phyloP scores from a whole-genome alignment of 176 grass and related monocot species.

The Musa itinerans region DNA sequence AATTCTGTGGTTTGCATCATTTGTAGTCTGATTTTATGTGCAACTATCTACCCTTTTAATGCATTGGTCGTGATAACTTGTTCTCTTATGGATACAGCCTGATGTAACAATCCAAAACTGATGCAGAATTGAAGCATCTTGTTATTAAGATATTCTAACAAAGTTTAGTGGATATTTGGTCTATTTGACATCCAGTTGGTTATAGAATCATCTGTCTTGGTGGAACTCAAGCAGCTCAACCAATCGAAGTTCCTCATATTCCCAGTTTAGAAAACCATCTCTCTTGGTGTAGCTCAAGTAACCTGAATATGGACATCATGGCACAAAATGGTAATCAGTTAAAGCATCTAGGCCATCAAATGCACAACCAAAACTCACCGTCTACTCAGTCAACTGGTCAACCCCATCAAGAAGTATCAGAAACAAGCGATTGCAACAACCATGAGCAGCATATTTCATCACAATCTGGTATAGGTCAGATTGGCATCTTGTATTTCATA shows the following conservation, averaged over 20 bases:
- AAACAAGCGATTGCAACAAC: conserved; percentile 56
- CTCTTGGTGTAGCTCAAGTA: neutral
- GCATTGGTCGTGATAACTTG: neutral
- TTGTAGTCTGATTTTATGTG: neutral
- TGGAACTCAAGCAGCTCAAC: neutral
- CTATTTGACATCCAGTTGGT: too few species aligned
- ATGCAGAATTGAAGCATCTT: neutral
- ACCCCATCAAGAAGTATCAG: conserved; percentile 55
- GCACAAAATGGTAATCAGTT: conserved; percentile 3
- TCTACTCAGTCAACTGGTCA: conserved; percentile 22
- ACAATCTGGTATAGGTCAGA: conserved; percentile 37
- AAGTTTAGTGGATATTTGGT: neutral
- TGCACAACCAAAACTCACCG: conserved; percentile 5
- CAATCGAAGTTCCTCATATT: neutral
- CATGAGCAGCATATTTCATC: conserved; percentile 33
- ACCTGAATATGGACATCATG: conserved; percentile 3
- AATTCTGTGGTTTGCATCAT: neutral
- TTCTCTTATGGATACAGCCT: neutral
- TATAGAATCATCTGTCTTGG: neutral
- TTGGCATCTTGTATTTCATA: neutral
- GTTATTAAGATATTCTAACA: neutral
- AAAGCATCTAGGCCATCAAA: conserved; percentile 7
- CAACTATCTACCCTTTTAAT: neutral
- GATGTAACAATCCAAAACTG: neutral
- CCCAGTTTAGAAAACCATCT: neutral